Base-by-base conservation (phyloP, 108 stramenopile genomes). In the Aurantiochytrium sp. region DNA sequence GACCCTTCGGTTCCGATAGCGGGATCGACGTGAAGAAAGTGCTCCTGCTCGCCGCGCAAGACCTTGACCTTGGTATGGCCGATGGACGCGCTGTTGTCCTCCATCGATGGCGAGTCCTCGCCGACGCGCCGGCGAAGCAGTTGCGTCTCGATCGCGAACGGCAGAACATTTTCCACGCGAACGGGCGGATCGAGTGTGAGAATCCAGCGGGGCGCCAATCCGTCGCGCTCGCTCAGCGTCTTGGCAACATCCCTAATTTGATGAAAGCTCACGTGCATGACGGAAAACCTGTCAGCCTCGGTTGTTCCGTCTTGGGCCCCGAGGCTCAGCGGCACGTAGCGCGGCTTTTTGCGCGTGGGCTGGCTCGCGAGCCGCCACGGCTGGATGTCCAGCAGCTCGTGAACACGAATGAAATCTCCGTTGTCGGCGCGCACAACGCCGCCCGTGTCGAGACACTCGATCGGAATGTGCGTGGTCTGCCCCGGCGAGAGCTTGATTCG, bases 131-230 rank as follows among this genome's bases (percentile, higher is more conserved):
- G 53, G 12, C 59, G 59, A 6, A 42, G 21, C 24, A 81, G 42
- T 15, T 42, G 39, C n/a, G 39, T 12, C 21, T 41, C 42, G 1
- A 81, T 12, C 30, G 73, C 42, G 32, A 48, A 48, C 36, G 73
- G 73, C 73, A 81, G 45, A 6, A 48, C 42, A 48, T 81, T 81
- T 24, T 81, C 73, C 1, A 81, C 73, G 1, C 39, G 42, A 41
- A 81, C 73, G 42, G 73, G 73, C 12, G 73, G 73, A 30, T 81
- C 73, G 45, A 81, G 73, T 6, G 73, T 81, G 1, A 81, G 21
- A 24, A 48, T 48, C 73, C 73, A 81, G 6, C 39, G 45, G 12
- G 73, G 39, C 10, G 73, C 8, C 0, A 21, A 48, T 12, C 73
- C 45, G 1, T 48, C 73, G 12, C 42, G n/a, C 32, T 81, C 73